Evolutionary conservation across 768 basidiomycete species (phyloP), one percentile per base, ranked within the genome.

Genomic region (Collybiopsis luxurians): DNA sequence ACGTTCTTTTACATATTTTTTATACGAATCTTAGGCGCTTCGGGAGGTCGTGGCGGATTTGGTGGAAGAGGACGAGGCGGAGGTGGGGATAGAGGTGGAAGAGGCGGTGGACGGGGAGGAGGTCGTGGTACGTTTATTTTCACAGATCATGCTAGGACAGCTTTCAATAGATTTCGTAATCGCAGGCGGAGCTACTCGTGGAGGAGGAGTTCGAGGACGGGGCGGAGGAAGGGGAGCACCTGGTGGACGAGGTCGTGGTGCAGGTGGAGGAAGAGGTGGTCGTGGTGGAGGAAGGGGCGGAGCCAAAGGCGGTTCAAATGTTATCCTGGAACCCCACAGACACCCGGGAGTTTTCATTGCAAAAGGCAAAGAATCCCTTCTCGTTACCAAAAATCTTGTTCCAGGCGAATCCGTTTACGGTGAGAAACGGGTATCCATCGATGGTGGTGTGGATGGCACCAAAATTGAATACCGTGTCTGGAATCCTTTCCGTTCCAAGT

Each of bases 401-500:
- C 97, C 97, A 1, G 97, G 97, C 45, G 97, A 98, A 69, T 90
- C 90, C 6, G 96, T 99, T 10, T 99, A 99, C 71, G 97, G 97
- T 59, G 97, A 99, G 74, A 99, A 99, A 79, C 82, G 96, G 68
- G 94, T 98, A 72, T 85, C 88, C 15, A 83, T 98, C 66, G 92
- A 95, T 13, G 77, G 79, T 12, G 85, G 80, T 43, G 82, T 79
- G 19, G 90, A 89, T 43, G 88, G 82, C 42, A 90, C 88, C 58
- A 99, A 99, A 77, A 80, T 85, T 61, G 97, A 99, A 75, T 99
- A 98, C 75, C 82, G 97, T 55, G 97, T 99, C 28, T 99, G 97
- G 97, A 99, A 99, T 77, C 97, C 97, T 46, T 99, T 99, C 86
- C 83, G 97, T 63, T 86, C 83, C 69, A 99, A 98, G 79, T 72